A percentile compares a stretch with the other conserved stretches of the same genome.
These are phyloP conservation scores for Neostapfia colusana DNA, from an alignment of 176 grass and related monocot genomes.

Conservation along the genomic window DNA sequence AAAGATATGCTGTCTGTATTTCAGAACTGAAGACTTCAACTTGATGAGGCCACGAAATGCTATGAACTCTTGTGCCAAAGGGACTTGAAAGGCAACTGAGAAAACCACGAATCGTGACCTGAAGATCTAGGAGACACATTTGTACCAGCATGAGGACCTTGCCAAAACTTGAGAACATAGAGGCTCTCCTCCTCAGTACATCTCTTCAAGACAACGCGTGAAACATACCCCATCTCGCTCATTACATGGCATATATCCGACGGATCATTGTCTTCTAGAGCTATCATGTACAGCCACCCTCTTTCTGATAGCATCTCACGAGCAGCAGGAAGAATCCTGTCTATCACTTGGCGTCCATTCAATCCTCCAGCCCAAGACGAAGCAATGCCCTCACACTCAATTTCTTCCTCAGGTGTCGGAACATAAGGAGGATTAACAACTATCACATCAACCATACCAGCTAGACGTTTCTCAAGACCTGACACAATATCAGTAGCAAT, in stretches of 20 bases:
- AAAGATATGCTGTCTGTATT: conserved; percentile 23
- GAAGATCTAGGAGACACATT: conserved; percentile 37
- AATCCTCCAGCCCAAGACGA: conserved; percentile 92
- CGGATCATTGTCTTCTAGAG: conserved; percentile 87
- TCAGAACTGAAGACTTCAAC: conserved; percentile 10
- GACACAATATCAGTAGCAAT: conserved; percentile 72
- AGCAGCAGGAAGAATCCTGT: conserved; percentile 72
- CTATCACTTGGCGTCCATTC: conserved; percentile 81
- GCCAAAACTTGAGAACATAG: conserved; percentile 94
- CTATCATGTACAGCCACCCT: conserved; percentile 83
- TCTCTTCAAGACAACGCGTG: conserved; percentile 77
- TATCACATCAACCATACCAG: conserved; percentile 74
- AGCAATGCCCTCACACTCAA: conserved; percentile 69
- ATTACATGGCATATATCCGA: conserved; percentile 73
- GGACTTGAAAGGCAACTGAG: conserved; percentile 59
- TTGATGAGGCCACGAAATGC: conserved; percentile 8
- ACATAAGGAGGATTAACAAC: conserved; percentile 96
- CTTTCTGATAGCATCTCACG: conserved; percentile 72
- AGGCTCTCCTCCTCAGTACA: conserved; percentile 94
- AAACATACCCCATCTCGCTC: conserved; percentile 81
- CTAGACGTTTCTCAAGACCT: conserved; percentile 68
- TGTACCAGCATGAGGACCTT: conserved; percentile 18
- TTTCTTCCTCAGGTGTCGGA: conserved; percentile 88
- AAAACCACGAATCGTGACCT: conserved; percentile 53
- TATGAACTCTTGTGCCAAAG: conserved; percentile 54